Evolutionary conservation across 106 monocot species (phyloP), one percentile per base, ranked within the genome.

Genomic region (Iris macrosiphon): DNA sequence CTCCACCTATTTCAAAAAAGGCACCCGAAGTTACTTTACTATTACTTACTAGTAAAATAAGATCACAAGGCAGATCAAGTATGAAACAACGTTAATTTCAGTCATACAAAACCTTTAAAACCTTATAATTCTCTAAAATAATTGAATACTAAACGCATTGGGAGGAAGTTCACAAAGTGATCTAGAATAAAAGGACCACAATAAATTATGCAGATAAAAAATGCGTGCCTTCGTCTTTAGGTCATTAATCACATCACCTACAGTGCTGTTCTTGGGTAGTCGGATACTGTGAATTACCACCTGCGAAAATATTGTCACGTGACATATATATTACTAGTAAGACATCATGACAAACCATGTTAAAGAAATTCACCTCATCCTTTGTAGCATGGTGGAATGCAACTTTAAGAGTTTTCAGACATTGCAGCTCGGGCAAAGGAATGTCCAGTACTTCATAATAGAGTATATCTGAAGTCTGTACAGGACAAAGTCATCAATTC

Each of bases 391-490:
- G 82, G 73, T 98, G 91, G 35, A 91, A 98, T 47, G 98, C 87
- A 66, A 98, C 83, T 75, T 98, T 98, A 29, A 98, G 63, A 49
- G 91, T 87, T 72, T 98, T 98, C 50, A 98, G 50, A 66, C 80
- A 72, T 74, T 98, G 90, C 58, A 98, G 75, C 52, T 91, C 91
- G 52, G 98, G 98, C 29, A 98, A 67, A 58, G 98, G 98, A 65
- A 98, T 91, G 64, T 98, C 98, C 75, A 98, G 38, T 19, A 87
- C 75, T 67, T 98, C 98, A 41, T 91, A 98, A 56, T 98, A 98
- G 49, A 98, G 54, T 72, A 98, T 86, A 64, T 98, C 98, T 49
- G 98, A 91, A 60, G 87, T 81, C 98, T 98, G 89, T 13, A 1
- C 57, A 2, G 23, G n/a, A n/a, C 3, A 45, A 55, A 40, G 15